Percentiles rank a stretch among this genome's conserved stretches.
These are phyloP conservation scores for Pleurotus tuoliensis DNA, from an alignment of 768 basidiomycete genomes.

Conservation along the genomic window DNA sequence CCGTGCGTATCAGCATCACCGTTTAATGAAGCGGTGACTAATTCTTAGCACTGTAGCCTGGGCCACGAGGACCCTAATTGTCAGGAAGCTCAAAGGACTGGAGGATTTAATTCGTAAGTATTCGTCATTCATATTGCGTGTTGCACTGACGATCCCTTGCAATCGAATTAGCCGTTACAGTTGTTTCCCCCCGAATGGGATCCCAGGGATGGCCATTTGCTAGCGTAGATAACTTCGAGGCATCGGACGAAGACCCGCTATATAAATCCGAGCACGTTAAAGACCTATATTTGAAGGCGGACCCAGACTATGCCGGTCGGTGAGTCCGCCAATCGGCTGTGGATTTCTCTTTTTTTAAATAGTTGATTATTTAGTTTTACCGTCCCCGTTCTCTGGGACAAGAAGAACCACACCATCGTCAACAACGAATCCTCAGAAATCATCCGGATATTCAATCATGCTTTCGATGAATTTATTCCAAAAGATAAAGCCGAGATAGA, in stretches of 20 bases:
- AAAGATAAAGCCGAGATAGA: constrained; percentile 62
- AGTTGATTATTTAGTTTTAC: constrained; percentile 55
- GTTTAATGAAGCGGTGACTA: not conserved
- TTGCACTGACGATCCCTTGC: constrained; percentile 7
- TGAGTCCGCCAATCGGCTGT: constrained; percentile 20
- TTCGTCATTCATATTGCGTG: not conserved
- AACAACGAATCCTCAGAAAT: constrained; percentile 97
- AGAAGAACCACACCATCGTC: constrained; percentile 80
- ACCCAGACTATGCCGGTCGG: constrained; percentile 72
- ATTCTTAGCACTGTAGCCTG: constrained; percentile 51
- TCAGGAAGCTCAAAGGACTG: constrained; percentile 88
- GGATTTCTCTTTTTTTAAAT: not conserved
- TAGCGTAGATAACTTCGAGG: constrained; percentile 61
- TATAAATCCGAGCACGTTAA: constrained; percentile 67
- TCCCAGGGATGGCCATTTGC: constrained; percentile 86
- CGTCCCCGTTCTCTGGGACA: constrained; percentile 92
- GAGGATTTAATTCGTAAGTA: constrained; percentile 74
- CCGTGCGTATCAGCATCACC: constrained; percentile 43
- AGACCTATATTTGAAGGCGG: constrained; percentile 79
- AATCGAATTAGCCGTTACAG: constrained; percentile 55
- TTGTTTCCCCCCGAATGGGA: constrained; percentile 87
- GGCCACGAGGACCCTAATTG: constrained; percentile 89
- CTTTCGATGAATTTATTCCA: constrained; percentile 72
- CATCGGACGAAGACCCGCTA: constrained; percentile 71
- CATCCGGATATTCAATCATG: constrained; percentile 88